Base-by-base conservation (phyloP, 495 filamentous ascomycete species). In the Neurospora sp. region DNA sequence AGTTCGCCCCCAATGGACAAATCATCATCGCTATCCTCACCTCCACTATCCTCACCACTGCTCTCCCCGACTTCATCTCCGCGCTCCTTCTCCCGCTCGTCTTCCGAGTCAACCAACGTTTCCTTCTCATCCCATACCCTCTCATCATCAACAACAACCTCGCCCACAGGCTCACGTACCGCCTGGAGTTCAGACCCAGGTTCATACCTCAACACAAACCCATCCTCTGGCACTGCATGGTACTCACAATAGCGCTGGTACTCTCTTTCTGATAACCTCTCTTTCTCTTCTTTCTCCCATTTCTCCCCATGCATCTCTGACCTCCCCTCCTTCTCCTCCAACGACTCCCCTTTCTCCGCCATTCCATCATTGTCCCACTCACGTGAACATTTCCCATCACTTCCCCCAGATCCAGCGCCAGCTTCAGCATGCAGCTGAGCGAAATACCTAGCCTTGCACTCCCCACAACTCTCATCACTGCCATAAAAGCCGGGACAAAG, bases 1-100 rank as follows among this genome's bases (percentile, higher is more conserved):
- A 89, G 82, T 74, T 89, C 86, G 2, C 74, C 70, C 5, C 38
- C 70, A 27, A 76, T 42, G 2, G 41, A 46, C n/a, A 69, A 39
- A 4, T 22, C 42, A 39, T 74, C 75, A 6, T 70, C 69, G 10
- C 48, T 61, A n/a, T 35, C 53, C 14, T 69, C 61, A 0, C 39
- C 42, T 7, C 53, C 40, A n/a, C 44, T 18, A 7, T 39, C 42
- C 1, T 40, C 69, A 27, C 71, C 70, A 14, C 39, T 22, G 18
- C 59, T 69, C 22, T 72, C 71, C 53, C 38, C 46, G 39, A 61
- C 27, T 39, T 69, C 70, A 16, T 69, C 22, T 68, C 68, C 53
- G 14, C 46, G 39, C 48, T 48, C 68, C 39, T 42, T 20, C 38
- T 71, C 71, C 22, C 37, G 40, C 44, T 68, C 73, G n/a, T 37